Percentiles rank a stretch among this genome's conserved stretches.
phyloP scores from a whole-genome alignment of 2,329 filamentous ascomycete species.

The Tolypocladium capitatum region DNA sequence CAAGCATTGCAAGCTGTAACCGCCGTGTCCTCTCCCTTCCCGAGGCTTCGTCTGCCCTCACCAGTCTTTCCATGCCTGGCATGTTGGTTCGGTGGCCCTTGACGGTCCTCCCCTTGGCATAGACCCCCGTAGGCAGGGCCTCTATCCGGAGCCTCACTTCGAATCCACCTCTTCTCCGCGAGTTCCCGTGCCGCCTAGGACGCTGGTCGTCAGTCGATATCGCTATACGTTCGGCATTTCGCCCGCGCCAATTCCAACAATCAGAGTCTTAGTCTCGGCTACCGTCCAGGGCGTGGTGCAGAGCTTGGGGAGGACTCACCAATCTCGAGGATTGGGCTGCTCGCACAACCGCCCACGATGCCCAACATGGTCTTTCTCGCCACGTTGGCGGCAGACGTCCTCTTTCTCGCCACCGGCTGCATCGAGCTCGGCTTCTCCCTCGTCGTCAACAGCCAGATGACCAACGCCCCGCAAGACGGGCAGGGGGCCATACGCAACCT shows the following conservation, averaged over 20 bases:
- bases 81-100: background rate
- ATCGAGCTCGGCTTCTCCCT: constrained; percentile 42
- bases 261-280: background rate
- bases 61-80: background rate
- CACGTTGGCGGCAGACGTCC: constrained; percentile 32
- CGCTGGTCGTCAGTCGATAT: background rate
- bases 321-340: background rate
- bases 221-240: background rate
- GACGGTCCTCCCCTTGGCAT: background rate
- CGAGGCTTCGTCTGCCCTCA: background rate
- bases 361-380: constrained; percentile 40
- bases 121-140: background rate
- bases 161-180: background rate
- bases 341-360: constrained; percentile 22
- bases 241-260: background rate
- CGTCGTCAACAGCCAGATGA: constrained; percentile 33
- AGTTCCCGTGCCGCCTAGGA: background rate
- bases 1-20: background rate
- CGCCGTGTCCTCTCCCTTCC: background rate
- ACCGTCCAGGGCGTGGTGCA: background rate
- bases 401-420: constrained; percentile 40
- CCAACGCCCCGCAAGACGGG: constrained; percentile 29
- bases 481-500: constrained; percentile 35
- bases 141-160: background rate
- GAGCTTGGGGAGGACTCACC: background rate